Conservation (phyloP, 139 green algal genomes). For the Nannochloris sp. region DNA sequence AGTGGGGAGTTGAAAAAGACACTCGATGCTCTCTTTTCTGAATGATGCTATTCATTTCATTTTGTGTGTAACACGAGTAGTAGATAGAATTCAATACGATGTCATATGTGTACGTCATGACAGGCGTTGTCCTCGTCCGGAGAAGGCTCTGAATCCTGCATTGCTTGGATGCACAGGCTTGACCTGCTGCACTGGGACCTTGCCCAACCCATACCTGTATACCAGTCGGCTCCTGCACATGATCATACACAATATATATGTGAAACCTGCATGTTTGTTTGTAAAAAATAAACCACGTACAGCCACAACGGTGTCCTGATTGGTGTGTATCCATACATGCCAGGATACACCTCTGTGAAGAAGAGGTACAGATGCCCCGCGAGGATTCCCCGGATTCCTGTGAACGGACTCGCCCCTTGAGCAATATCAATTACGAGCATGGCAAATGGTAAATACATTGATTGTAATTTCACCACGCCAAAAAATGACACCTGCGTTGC, state of each 20-base stretch:
- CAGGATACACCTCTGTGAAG: slow-evolving; percentile 34
- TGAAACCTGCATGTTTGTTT: neutral
- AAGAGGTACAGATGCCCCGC: slow-evolving; percentile 41
- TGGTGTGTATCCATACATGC: slow-evolving; percentile 11
- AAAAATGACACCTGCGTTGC: slow-evolving; percentile 28
- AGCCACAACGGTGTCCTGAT: slow-evolving; percentile 33
- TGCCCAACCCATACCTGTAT: neutral
- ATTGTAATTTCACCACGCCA: slow-evolving; percentile 36
- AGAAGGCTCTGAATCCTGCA: slow-evolving; percentile 27
- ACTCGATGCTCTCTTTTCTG: slow-evolving; percentile 26
- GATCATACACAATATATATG: neutral
- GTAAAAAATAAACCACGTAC: neutral
- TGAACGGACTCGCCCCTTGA: slow-evolving; percentile 28
- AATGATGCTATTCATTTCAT: neutral
- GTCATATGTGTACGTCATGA: slow-evolving; percentile 9
- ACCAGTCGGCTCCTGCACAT: neutral
- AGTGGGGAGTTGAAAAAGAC: slow-evolving; percentile 71
- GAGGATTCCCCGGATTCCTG: slow-evolving; percentile 40
- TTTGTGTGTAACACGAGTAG: slow-evolving; percentile 3
- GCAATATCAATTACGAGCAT: slow-evolving; percentile 39
- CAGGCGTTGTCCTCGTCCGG: slow-evolving; percentile 23
- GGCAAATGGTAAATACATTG: slow-evolving; percentile 54
- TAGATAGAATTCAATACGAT: neutral
- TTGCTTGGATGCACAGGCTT: slow-evolving; percentile 13
- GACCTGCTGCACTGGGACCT: slow-evolving; percentile 13